A percentile compares a stretch with the other conserved stretches of the same genome.
Evolutionary conservation across 108 stramenopile genomes (phyloP).

Genomic region (Pseudonitzschia multiseries): DNA sequence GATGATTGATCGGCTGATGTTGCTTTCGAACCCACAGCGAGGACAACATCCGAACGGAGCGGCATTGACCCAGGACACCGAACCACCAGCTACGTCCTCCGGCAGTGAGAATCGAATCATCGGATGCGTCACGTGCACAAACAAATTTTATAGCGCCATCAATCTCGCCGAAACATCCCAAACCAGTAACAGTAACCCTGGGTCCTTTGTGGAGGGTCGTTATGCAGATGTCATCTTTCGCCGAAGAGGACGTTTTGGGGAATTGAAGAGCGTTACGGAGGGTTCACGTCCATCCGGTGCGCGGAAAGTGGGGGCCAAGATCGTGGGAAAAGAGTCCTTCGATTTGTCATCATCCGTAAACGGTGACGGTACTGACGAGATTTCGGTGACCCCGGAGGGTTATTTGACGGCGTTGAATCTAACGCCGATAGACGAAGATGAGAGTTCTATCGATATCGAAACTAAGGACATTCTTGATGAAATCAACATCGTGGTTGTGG

Average conservation of each 20-base stretch:
- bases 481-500: slow-evolving; percentile 48
- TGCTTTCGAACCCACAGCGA: background rate
- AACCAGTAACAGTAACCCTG: background rate
- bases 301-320: slow-evolving; percentile 39
- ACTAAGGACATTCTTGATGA: slow-evolving; percentile 7
- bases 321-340: slow-evolving; percentile 46
- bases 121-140: slow-evolving; percentile 54
- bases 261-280: slow-evolving; percentile 38
- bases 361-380: slow-evolving; percentile 21
- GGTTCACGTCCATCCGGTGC: slow-evolving; percentile 52
- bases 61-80: background rate
- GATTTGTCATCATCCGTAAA: background rate
- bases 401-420: slow-evolving; percentile 40
- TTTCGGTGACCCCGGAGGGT: slow-evolving; percentile 42
- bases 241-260: slow-evolving; percentile 39
- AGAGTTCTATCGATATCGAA: background rate
- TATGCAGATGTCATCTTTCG: slow-evolving; percentile 60
- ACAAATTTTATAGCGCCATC: slow-evolving; percentile 61
- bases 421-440: slow-evolving; percentile 2
- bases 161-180: slow-evolving; percentile 25
- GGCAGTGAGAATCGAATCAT: slow-evolving; percentile 15
- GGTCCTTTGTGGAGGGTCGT: slow-evolving; percentile 31
- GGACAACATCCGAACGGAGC: background rate
- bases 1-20: slow-evolving; percentile 52
- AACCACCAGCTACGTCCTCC: background rate